Base-by-base conservation (phyloP, 2,329 filamentous ascomycete species). In the Calonectria pteridis region DNA sequence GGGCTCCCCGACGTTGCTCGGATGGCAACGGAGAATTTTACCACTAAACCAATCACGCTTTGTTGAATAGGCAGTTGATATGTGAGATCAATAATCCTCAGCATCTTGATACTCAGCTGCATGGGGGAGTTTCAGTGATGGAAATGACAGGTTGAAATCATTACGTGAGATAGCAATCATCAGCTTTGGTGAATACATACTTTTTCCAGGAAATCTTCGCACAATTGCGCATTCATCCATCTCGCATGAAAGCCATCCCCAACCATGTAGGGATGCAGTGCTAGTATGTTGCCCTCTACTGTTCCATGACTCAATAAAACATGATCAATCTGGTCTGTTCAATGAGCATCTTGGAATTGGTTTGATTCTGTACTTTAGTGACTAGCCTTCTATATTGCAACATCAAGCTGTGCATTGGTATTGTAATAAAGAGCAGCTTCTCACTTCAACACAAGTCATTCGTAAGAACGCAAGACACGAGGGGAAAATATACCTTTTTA, bases 1-100 rank as follows among this genome's bases (percentile, higher is more conserved):
- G 67, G 67, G 67, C 67, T 69, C 67, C 67, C 67, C 67, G 67
- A 69, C 67, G 67, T 31, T 69, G 3, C 55, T 29, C 67, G 55
- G 26, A 69, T 69, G 67, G 67, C 67, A 69, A 69, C 67, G 67
- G 67, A 69, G 67, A 69, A 69, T 69, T 69, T 69, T 69, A 69
- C 67, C 67, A 69, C 67, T 69, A 69, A 67, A 67, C 65, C 65
- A 67, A 67, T 67, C 40, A 67, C 65, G 65, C 65, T 49, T 67
- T 31, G 26, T 23, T 26, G 50, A 23, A 40, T 28, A 28, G 7
- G 18, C 4, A 9, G 5, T 14, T 4, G 43, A 46, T 46, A 23
- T 13, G 7, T 23, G 10, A 9, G 9, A 23, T 46, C 9, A 46
- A 46, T 46, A 23, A 23, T 11, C 43, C n/a, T 23, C 43, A 13